Percentiles rank a stretch among this genome's conserved stretches.
These are phyloP conservation scores for Lipomyces kockii DNA, from an alignment of 805 yeast species.

Conservation along the genomic window DNA sequence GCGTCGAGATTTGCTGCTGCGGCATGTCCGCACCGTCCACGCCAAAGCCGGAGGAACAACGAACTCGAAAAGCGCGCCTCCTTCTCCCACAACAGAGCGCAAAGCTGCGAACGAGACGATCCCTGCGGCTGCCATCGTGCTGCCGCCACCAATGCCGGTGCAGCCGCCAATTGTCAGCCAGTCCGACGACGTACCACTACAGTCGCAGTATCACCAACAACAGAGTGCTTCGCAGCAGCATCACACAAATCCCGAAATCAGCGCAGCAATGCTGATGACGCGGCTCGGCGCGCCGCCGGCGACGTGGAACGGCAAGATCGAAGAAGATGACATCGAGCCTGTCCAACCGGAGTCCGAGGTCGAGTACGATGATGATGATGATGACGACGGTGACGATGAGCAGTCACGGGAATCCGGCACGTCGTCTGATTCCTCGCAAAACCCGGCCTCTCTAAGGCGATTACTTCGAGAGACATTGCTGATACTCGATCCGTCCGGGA, in stretches of 20 bases:
- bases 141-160: conserved; percentile 5
- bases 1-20: conserved; percentile 72
- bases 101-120: not conserved
- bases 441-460: conserved; percentile 22
- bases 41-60: conserved; percentile 30
- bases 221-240: not conserved
- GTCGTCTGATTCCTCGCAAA: conserved; percentile 6
- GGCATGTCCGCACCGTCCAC: conserved; percentile 82
- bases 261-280: conserved; percentile 27
- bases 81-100: not conserved
- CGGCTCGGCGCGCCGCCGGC: conserved; percentile 21
- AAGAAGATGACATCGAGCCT: not conserved
- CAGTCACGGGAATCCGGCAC: conserved; percentile 12
- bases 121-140: not conserved
- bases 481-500: conserved; percentile 31
- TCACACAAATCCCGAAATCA: conserved; percentile 12
- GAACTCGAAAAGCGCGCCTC: not conserved
- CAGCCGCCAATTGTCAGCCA: not conserved
- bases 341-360: not conserved
- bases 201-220: not conserved
- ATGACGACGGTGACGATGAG: not conserved
- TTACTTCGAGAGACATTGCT: conserved; percentile 32
- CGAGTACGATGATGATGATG: not conserved
- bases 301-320: not conserved
- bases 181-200: not conserved